Percentiles rank a stretch among this genome's conserved stretches.
These are phyloP conservation scores for Fusarium equiseti DNA, from an alignment of 2,329 filamentous ascomycete genomes.

Conservation along the genomic window DNA sequence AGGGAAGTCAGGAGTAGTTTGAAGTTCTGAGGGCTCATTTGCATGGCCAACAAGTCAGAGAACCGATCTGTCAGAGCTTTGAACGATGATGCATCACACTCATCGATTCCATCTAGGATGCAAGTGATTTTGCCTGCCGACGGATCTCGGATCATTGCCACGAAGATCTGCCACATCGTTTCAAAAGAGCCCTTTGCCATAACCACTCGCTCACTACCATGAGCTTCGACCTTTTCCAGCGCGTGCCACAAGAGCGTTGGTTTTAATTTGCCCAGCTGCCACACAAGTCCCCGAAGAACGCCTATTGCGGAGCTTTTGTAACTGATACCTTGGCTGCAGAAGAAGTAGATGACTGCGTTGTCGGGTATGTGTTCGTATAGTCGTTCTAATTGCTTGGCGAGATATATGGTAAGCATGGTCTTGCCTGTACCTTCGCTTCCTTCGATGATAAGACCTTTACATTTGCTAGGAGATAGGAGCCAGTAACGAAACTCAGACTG, in stretches of 20 bases:
- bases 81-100: slow-evolving; percentile 4
- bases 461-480: neutral
- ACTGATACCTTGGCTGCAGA: slow-evolving; percentile 18
- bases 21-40: neutral
- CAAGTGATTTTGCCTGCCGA: neutral
- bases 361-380: neutral
- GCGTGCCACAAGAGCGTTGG: neutral
- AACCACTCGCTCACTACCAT: neutral
- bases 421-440: slow-evolving; percentile 16
- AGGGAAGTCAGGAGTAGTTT: slow-evolving; percentile 3
- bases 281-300: slow-evolving; percentile 18
- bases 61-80: neutral
- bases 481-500: slow-evolving; percentile 1
- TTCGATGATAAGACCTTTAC: neutral
- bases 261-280: slow-evolving; percentile 15
- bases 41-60: neutral
- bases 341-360: slow-evolving; percentile 21
- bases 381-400: slow-evolving; percentile 13
- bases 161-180: slow-evolving; percentile 22
- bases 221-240: neutral
- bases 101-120: slow-evolving; percentile 21
- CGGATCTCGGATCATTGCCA: slow-evolving; percentile 1
- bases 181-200: neutral
- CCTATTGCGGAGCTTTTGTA: slow-evolving; percentile 4
- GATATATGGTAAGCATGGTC: slow-evolving; percentile 13